These are phyloP conservation scores for Exserohilum turcica DNA, from an alignment of 2,329 filamentous ascomycete genomes.

Conservation along the genomic window DNA sequence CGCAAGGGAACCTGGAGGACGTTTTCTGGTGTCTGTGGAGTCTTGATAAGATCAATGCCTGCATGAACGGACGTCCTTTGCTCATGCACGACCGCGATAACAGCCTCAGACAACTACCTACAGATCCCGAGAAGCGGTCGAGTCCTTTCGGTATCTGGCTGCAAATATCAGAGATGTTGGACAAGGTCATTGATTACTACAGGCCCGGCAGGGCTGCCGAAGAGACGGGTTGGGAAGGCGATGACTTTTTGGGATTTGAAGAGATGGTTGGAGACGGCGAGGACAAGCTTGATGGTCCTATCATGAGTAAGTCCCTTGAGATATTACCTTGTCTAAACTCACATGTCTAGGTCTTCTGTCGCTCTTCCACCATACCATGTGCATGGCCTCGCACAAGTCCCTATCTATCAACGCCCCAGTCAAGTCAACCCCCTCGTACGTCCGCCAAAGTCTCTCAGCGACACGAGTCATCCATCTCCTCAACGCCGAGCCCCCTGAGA, in stretches of 20 bases:
- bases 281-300: slow-evolving; percentile 45
- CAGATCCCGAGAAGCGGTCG: slow-evolving; percentile 50
- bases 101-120: slow-evolving; percentile 50
- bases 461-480: slow-evolving; percentile 60
- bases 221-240: slow-evolving; percentile 54
- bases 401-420: slow-evolving; percentile 51
- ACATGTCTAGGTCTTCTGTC: slow-evolving; percentile 55
- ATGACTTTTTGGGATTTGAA: slow-evolving; percentile 53
- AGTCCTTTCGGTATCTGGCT: slow-evolving; percentile 57
- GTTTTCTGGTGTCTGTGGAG: slow-evolving; percentile 59
- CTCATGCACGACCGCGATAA: slow-evolving; percentile 57
- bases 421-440: slow-evolving; percentile 56
- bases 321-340: slow-evolving; percentile 18
- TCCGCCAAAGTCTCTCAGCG: slow-evolving; percentile 61
- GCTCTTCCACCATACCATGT: slow-evolving; percentile 62
- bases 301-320: slow-evolving; percentile 39
- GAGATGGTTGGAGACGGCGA: slow-evolving; percentile 50
- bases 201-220: slow-evolving; percentile 49
- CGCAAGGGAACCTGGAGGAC: slow-evolving; percentile 50
- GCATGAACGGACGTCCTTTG: slow-evolving; percentile 54
- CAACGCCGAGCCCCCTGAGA: slow-evolving; percentile 51
- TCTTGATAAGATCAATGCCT: slow-evolving; percentile 55
- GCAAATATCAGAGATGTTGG: slow-evolving; percentile 52
- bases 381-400: slow-evolving; percentile 62
- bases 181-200: slow-evolving; percentile 56